Conservation (phyloP, 441 rosid genomes). For the Corymbia citriodora region DNA sequence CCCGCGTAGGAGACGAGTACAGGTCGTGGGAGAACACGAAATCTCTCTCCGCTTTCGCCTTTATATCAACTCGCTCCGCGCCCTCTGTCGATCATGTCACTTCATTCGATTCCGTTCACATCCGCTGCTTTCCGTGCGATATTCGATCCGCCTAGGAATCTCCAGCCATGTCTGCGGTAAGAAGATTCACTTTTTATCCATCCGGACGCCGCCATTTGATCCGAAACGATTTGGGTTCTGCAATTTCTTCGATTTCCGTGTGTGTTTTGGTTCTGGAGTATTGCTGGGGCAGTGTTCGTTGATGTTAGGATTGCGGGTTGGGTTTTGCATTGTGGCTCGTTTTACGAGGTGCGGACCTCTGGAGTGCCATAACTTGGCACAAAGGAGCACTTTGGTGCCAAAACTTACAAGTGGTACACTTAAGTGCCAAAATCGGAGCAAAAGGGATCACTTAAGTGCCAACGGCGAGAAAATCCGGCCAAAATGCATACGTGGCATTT, state of each 20-base stretch:
- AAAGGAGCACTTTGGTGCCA: too few species aligned
- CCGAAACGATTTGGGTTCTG: not conserved
- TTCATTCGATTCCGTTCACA: not conserved
- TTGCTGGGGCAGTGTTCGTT: not conserved
- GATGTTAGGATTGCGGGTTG: not conserved
- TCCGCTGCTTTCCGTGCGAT: not conserved
- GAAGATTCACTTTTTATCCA: not conserved
- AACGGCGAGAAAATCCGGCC: too few species aligned
- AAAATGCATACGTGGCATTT: too few species aligned
- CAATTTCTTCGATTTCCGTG: not conserved
- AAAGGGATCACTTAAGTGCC: too few species aligned
- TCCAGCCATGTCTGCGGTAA: conserved; percentile 3
- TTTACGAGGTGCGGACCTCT: too few species aligned
- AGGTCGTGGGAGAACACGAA: conserved; percentile 2
- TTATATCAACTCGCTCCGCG: not conserved
- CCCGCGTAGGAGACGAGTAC: conserved; percentile 9
- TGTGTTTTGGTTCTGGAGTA: not conserved
- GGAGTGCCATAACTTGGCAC: too few species aligned
- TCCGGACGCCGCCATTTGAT: not conserved
- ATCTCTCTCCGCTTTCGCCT: not conserved
- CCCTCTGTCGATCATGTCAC: not conserved
- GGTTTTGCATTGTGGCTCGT: not conserved
- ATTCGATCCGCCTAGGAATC: not conserved
- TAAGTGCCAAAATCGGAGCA: too few species aligned
- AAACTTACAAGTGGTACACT: too few species aligned